phyloP scores from a whole-genome alignment of 192 early-diverging fungal species.

The Backusella parvicylindrica region DNA sequence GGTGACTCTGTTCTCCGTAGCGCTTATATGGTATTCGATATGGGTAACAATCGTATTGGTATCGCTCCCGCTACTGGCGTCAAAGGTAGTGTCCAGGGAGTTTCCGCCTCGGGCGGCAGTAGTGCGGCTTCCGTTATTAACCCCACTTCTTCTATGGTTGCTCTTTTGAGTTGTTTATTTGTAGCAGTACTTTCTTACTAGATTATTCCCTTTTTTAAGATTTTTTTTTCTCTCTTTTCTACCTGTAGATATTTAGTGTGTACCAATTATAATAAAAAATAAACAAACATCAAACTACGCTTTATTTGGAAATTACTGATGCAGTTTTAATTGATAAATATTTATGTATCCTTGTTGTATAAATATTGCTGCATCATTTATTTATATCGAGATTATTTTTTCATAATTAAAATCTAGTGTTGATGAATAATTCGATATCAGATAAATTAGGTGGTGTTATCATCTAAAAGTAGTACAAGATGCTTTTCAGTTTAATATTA shows the following conservation, averaged over 20 bases:
- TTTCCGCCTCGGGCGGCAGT: not conserved
- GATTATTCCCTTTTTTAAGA: not conserved
- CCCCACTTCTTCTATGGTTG: not conserved
- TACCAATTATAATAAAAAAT: not conserved
- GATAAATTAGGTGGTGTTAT: not conserved
- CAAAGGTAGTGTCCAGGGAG: not conserved
- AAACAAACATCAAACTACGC: not conserved
- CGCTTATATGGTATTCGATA: conserved; percentile 18
- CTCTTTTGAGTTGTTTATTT: not conserved
- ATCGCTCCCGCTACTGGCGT: conserved; percentile 3
- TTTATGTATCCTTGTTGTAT: not conserved
- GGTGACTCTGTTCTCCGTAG: conserved; percentile 23
- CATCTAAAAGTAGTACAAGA: not conserved
- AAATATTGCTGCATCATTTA: not conserved
- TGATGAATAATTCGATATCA: not conserved
- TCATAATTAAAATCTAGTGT: not conserved
- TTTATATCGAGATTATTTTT: not conserved
- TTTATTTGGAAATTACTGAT: not conserved
- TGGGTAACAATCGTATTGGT: conserved; percentile 11
- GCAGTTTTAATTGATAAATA: not conserved
- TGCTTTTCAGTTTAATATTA: not conserved
- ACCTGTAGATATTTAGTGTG: not conserved
- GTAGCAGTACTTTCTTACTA: not conserved
- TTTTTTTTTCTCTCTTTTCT: not conserved
- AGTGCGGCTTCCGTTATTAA: not conserved